Evolutionary conservation across 305 asterid species (phyloP).

Genomic region (Vinca major): DNA sequence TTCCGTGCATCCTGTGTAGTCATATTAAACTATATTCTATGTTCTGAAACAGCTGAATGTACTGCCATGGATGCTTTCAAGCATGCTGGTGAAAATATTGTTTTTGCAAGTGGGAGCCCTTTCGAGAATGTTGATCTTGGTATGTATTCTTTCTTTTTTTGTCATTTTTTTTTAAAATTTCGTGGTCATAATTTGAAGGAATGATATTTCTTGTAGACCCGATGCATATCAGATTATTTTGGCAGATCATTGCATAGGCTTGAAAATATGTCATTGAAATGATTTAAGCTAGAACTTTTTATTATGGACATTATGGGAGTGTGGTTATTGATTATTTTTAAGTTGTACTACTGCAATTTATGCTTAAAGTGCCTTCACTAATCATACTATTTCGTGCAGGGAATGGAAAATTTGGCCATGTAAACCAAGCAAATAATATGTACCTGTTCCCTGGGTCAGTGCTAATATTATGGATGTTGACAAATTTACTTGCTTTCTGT

Average conservation of each 20-base stretch:
- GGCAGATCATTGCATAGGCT: neutral
- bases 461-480: slow-evolving; percentile 15
- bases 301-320: neutral
- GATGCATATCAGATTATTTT: neutral
- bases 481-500: neutral
- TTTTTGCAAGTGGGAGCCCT: slow-evolving; percentile 98
- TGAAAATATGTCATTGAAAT: neutral
- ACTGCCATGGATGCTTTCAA: slow-evolving; percentile 84
- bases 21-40: slow-evolving; percentile 18
- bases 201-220: neutral
- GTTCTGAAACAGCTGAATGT: slow-evolving; percentile 83
- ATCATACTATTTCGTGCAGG: slow-evolving; percentile 39
- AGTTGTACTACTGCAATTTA: neutral
- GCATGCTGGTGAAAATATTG: slow-evolving; percentile 85
- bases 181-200: neutral
- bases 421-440: slow-evolving; percentile 99
- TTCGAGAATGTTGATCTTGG: slow-evolving; percentile 87
- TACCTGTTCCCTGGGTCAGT: slow-evolving; percentile 97
- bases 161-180: neutral
- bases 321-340: neutral
- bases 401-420: slow-evolving; percentile 73
- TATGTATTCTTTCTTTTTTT: slow-evolving; percentile 20
- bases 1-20: slow-evolving; percentile 11
- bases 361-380: neutral
- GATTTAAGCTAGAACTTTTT: neutral